Evolutionary conservation across 176 grass and related monocot species (phyloP), one percentile per base, ranked within the genome.

Genomic region (Oryza glumipatula): DNA sequence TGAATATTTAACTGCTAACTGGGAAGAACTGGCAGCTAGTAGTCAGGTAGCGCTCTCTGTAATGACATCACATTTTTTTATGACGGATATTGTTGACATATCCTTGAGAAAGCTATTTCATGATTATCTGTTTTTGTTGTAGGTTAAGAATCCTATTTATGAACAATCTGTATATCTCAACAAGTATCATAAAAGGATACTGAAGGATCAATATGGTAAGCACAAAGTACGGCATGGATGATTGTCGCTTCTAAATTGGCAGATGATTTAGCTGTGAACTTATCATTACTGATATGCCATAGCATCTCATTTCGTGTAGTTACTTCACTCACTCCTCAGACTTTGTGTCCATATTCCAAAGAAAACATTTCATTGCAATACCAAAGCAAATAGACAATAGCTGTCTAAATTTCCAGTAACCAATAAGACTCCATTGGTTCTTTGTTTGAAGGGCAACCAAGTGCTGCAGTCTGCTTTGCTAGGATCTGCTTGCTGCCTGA

Each of bases 201-300:
- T 98, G 83, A 98, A 98, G 75, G 83, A 95, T 61, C 80, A 92
- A 86, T 96, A 87, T 78, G 91, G 96, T 98, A 83, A 85, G 89
- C 90, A 45, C 46, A 22, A 69, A 3, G 36, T 11, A 47, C 23
- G 28, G 17, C 24, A 11, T 8, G 8, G 60, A 23, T 68, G 78
- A 16, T 69, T 80, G 32, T 72, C 15, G 56, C 65, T 56, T 84
- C 65, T 73, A 78, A 88, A 63, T 79, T 85, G 68, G 70, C 67
- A 28, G 19, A 83, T 83, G 23, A 45, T 45, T 75, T 76, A 68
- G 32, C 67, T 90, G 60, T 32, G 15, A 45, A 77, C 80, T 61
- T 80, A 35, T 30, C 30, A 43, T 63, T 41, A 44, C 22, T 52
- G 21, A 64, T 88, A 48, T 49, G 47, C 24, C 24, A 70, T 33